phyloP scores from a whole-genome alignment of 2,329 filamentous ascomycete genomes.

The Pseudopyricularia javanii region DNA sequence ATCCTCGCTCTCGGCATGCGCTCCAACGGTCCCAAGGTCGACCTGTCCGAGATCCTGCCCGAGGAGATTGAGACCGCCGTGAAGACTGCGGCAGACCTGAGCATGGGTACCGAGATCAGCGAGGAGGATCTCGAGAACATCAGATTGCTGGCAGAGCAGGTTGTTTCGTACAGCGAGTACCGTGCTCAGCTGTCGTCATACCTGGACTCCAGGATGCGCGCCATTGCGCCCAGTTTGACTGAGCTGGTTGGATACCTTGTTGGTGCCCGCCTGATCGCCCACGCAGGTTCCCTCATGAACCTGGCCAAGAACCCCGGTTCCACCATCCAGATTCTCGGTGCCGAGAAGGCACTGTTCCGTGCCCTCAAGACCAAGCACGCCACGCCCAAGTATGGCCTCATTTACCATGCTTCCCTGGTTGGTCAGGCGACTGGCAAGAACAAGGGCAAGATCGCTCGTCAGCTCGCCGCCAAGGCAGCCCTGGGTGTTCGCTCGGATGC shows the following conservation, averaged over 20 bases:
- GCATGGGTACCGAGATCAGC: slow-evolving; percentile 97
- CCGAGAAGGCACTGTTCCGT: slow-evolving; percentile 96
- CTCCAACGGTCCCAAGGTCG: slow-evolving; percentile 59
- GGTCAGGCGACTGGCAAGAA: slow-evolving; percentile 96
- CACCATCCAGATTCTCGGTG: slow-evolving; percentile 95
- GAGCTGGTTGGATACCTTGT: slow-evolving; percentile 87
- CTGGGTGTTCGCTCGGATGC: slow-evolving; percentile 90
- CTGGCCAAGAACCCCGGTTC: slow-evolving; percentile 90
- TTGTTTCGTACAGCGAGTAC: slow-evolving; percentile 85
- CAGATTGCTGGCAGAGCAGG: slow-evolving; percentile 80
- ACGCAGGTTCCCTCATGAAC: slow-evolving; percentile 87
- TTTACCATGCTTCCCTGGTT: slow-evolving; percentile 86
- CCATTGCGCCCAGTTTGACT: slow-evolving; percentile 91
- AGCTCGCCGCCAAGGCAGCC: slow-evolving; percentile 86
- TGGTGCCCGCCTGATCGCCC: slow-evolving; percentile 86
- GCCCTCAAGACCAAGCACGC: slow-evolving; percentile 98
- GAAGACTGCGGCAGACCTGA: slow-evolving; percentile 90
- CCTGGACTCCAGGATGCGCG: slow-evolving; percentile 85
- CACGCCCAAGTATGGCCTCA: slow-evolving; percentile 94
- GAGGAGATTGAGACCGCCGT: slow-evolving; percentile 89
- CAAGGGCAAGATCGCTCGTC: slow-evolving; percentile 98
- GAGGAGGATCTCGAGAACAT: slow-evolving; percentile 90
- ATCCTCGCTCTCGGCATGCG: slow-evolving; percentile 85
- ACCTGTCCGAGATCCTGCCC: slow-evolving; percentile 82
- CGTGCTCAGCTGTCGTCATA: slow-evolving; percentile 79